Evolutionary conservation across 2,329 filamentous ascomycete species (phyloP), one percentile per base, ranked within the genome.

Genomic region (Phaeosphaeriaceae sp.): DNA sequence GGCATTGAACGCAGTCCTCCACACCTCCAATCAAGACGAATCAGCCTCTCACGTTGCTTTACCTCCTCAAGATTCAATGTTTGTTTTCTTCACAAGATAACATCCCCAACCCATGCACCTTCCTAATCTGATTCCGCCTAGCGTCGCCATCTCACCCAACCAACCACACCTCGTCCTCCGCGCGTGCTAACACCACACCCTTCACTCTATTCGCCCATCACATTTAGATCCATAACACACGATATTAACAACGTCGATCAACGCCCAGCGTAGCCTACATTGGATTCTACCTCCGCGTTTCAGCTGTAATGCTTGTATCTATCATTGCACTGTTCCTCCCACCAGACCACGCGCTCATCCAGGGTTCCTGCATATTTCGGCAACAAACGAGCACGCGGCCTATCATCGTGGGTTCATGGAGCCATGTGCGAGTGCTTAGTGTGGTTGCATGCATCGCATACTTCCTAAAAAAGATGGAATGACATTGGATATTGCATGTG

Each of bases 111-210:
- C 52, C 53, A 36, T 48, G 36, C 46, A 63, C 60, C 58, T 62
- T 57, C 60, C 60, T 58, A 38, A 52, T 56, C 45, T 23, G 48
- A 52, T 44, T 13, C 44, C 47, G 47, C 45, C 46, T 55, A 54
- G 54, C 42, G 34, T 45, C 42, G 44, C 48, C n/a, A n/a, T n/a
- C n/a, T 34, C 16, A 32, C 40, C 54, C 46, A 62, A 54, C 60
- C 39, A 47, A 49, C 15, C 20, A 11, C 29, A 36, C 17, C 38
- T 38, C 33, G 17, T 33, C 48, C 23, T 20, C n/a, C n/a, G n/a
- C n/a, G n/a, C n/a, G n/a, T n/a, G 6, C 6, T 11, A 29, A 54
- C 43, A 46, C 60, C 54, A n/a, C 36, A 44, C 46, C 26, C 33
- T 38, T 28, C 20, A 17, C 37, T 35, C 39, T 18, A 54, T 55